Conservation (phyloP, 202 grass and related monocot genomes). For the Panicum virgatum region DNA sequence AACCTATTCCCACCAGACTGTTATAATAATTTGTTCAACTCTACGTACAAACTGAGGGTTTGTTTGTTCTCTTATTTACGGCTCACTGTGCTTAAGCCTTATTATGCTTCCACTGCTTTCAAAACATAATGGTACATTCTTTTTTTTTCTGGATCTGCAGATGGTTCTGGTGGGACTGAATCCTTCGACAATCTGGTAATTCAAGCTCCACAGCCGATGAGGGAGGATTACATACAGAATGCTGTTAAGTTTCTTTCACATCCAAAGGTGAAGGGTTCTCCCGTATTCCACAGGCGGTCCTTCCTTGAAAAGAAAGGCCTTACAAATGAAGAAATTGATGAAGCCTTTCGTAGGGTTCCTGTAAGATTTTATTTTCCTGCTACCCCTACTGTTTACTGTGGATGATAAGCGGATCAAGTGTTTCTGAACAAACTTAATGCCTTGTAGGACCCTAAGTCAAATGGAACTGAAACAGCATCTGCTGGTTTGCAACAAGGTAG, state of each 20-base stretch:
- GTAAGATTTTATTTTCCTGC: conserved; percentile 42
- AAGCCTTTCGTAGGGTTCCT: conserved; percentile 81
- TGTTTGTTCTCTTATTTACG: neutral
- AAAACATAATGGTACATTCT: neutral
- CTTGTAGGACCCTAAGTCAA: conserved; percentile 71
- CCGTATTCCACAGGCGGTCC: conserved; percentile 65
- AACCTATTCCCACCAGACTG: too few relatives aligned
- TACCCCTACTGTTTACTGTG: conserved; percentile 3
- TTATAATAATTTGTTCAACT: too few relatives aligned
- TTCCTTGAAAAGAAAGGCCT: conserved; percentile 90
- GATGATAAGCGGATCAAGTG: neutral
- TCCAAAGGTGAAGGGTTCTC: conserved; percentile 71
- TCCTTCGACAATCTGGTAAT: conserved; percentile 37
- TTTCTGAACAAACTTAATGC: conserved; percentile 32
- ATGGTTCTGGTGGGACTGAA: conserved; percentile 25
- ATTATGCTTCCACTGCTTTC: neutral
- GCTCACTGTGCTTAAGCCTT: neutral
- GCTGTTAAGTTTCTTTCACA: conserved; percentile 84
- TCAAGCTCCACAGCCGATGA: conserved; percentile 38
- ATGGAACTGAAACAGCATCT: conserved; percentile 38
- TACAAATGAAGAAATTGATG: conserved; percentile 80
- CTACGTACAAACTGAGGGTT: neutral
- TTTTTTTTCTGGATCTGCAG: conserved; percentile 21
- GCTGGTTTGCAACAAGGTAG: conserved; percentile 55
- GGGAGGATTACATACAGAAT: conserved; percentile 86